phyloP scores from a whole-genome alignment of 169 alveolate genomes.

The Plasmodium knowlesi region DNA sequence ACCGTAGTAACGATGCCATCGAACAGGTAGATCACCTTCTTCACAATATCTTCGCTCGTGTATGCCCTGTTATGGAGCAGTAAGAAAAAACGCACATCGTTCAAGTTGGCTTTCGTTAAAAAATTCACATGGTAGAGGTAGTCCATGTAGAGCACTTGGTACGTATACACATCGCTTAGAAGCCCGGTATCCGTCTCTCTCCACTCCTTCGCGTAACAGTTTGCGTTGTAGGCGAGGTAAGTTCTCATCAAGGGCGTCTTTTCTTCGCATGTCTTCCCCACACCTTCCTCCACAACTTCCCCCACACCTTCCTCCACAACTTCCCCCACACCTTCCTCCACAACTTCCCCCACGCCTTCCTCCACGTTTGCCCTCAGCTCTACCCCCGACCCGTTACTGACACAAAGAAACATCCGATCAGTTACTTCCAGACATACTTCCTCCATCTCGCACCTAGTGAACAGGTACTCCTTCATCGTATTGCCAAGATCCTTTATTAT shows the following conservation, averaged over 20 bases:
- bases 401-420: neutral
- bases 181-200: neutral
- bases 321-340: no score
- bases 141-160: constrained; percentile 33
- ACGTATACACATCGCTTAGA: constrained; percentile 23
- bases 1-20: neutral
- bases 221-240: neutral
- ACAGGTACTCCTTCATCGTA: constrained; percentile 19
- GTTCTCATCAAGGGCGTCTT: neutral
- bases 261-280: neutral
- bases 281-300: no score
- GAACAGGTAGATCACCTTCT: constrained; percentile 22
- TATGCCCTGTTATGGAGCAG: constrained; percentile 21
- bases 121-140: constrained; percentile 23
- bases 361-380: neutral
- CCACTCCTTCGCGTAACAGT: neutral
- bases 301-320: no score
- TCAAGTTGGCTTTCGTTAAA: neutral
- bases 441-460: neutral
- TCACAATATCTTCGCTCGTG: constrained; percentile 1
- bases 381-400: neutral
- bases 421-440: constrained; percentile 10
- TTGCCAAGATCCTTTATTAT: constrained; percentile 26
- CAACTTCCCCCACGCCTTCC: no score
- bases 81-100: constrained; percentile 17